These are phyloP conservation scores for Aspergillus fijiensis DNA, from an alignment of 2,329 filamentous ascomycete genomes.

Conservation along the genomic window DNA sequence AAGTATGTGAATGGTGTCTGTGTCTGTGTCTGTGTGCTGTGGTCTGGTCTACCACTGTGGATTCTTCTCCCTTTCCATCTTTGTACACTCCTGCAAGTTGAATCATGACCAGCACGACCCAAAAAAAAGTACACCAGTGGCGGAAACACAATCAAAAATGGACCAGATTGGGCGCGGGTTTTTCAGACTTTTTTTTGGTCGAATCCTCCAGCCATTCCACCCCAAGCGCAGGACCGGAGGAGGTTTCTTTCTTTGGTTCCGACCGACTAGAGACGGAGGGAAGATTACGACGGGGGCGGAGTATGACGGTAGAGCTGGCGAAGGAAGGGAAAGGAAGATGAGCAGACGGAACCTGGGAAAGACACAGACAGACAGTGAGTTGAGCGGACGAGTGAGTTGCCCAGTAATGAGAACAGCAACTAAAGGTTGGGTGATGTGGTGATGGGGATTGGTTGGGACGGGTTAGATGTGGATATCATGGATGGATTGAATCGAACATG, in stretches of 20 bases:
- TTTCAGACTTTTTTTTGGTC: not conserved
- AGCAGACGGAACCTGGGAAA: constrained; percentile 1
- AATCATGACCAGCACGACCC: not conserved
- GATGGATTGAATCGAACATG: too few relatives aligned
- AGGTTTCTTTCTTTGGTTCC: constrained; percentile 17
- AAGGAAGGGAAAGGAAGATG: constrained; percentile 7
- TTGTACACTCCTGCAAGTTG: not conserved
- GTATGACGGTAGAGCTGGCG: constrained; percentile 9
- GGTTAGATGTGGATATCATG: too few relatives aligned
- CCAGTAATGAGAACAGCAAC: too few relatives aligned
- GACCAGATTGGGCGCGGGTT: not conserved
- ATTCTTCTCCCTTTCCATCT: not conserved
- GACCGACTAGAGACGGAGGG: constrained; percentile 15
- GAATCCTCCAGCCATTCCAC: not conserved
- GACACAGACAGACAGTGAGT: not conserved
- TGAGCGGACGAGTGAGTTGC: too few relatives aligned
- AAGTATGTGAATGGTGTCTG: not conserved
- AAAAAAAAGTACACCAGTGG: not conserved
- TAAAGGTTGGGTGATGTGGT: too few relatives aligned
- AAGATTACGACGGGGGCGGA: constrained; percentile 13
- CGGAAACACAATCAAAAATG: not conserved
- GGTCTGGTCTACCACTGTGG: not conserved
- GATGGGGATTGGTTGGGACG: too few relatives aligned
- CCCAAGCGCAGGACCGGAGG: not conserved
- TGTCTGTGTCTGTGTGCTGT: not conserved